Percentiles rank a stretch among this genome's conserved stretches.
Evolutionary conservation across 192 early-diverging fungal species (phyloP).

Genomic region (Coemansia aciculifera): DNA sequence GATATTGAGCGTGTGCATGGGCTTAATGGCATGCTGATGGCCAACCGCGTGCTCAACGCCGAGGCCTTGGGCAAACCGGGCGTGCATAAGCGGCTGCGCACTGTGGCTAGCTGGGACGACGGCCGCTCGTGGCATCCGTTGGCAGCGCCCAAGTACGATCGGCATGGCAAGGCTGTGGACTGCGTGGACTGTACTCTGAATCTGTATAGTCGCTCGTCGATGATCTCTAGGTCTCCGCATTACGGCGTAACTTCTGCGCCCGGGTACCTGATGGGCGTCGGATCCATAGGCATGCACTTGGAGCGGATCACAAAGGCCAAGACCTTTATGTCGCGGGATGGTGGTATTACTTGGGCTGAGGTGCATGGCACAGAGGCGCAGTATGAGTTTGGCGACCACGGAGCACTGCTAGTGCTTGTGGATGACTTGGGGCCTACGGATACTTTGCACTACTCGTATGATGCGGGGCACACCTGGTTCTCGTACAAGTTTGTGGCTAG

Average conservation of each 20-base stretch:
- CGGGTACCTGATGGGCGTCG: constrained; percentile 87
- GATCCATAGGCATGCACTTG: constrained; percentile 76
- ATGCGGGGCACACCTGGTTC: constrained; percentile 79
- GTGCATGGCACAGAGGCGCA: constrained; percentile 65
- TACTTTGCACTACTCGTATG: constrained; percentile 68
- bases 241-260: constrained; percentile 73
- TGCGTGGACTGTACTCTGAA: constrained; percentile 71
- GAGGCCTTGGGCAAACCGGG: constrained; percentile 59
- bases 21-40: constrained; percentile 80
- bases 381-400: constrained; percentile 91
- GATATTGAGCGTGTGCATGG: constrained; percentile 92
- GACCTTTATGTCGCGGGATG: constrained; percentile 84
- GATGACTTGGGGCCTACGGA: constrained; percentile 73
- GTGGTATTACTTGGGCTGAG: constrained; percentile 79
- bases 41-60: constrained; percentile 82
- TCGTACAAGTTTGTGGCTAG: constrained; percentile 58
- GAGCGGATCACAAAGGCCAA: constrained; percentile 61
- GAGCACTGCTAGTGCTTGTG: constrained; percentile 76
- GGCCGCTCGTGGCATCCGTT: constrained; percentile 73
- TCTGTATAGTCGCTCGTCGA: constrained; percentile 73
- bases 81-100: constrained; percentile 65
- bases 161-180: constrained; percentile 20
- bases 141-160: constrained; percentile 55
- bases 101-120: constrained; percentile 88
- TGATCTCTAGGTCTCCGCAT: constrained; percentile 50